Percentiles rank a stretch among this genome's conserved stretches.
Evolutionary conservation across 257 asterid genomes (phyloP).

Genomic region (Verbascum thapsus): DNA sequence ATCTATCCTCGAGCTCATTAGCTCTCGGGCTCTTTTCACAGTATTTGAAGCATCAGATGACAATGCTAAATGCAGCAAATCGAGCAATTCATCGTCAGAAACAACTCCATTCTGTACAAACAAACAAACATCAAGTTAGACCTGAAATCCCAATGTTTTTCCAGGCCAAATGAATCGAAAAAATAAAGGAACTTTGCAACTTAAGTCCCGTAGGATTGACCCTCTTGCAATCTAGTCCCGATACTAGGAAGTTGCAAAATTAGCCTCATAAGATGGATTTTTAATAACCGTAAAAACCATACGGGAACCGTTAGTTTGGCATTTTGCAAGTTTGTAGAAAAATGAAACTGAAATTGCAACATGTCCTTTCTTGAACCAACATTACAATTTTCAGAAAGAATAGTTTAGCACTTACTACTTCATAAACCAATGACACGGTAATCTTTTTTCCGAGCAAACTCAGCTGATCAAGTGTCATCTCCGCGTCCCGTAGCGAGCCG

Average conservation of each 20-base stretch:
- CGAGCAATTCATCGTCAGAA: slow-evolving; percentile 86
- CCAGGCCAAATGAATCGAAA: too few relatives aligned
- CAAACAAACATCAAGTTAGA: slow-evolving; percentile 28
- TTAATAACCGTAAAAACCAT: too few relatives aligned
- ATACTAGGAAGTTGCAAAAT: too few relatives aligned
- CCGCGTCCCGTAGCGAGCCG: slow-evolving; percentile 91
- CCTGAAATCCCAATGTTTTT: background rate
- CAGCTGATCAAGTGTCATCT: slow-evolving; percentile 90
- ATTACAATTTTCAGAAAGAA: too few relatives aligned
- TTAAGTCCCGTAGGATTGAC: too few relatives aligned
- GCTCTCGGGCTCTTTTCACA: slow-evolving; percentile 77
- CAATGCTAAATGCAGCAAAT: slow-evolving; percentile 71
- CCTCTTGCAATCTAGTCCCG: too few relatives aligned
- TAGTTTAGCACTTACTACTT: slow-evolving; percentile 62
- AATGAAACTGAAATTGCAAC: too few relatives aligned
- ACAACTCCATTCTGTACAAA: slow-evolving; percentile 78
- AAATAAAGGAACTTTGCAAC: too few relatives aligned
- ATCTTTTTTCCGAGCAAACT: slow-evolving; percentile 87
- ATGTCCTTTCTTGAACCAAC: too few relatives aligned
- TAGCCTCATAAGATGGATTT: too few relatives aligned
- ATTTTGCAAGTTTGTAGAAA: too few relatives aligned
- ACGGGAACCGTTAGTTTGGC: too few relatives aligned
- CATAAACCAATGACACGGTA: slow-evolving; percentile 67
- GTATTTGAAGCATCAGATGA: slow-evolving; percentile 88
- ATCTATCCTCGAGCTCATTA: slow-evolving; percentile 78